A percentile compares a stretch with the other conserved stretches of the same genome.
Conservation (phyloP, 73 alveolate genomes). For the Paramecium sonneborni region DNA sequence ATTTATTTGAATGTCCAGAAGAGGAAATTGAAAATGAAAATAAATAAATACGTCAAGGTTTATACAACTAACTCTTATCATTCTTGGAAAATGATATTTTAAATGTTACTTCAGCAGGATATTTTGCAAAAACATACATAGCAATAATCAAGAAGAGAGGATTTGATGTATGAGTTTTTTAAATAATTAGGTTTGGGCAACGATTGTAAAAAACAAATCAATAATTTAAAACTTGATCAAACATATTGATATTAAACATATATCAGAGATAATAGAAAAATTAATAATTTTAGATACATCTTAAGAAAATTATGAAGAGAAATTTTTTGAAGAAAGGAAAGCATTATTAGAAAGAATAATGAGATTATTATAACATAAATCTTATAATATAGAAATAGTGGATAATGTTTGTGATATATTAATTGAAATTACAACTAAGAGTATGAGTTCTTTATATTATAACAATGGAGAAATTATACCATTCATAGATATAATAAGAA, state of each 20-base stretch:
- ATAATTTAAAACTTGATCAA: background rate
- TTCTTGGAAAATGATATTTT: conserved; percentile 17
- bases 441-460: conserved; percentile 22
- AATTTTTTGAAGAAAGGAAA: background rate
- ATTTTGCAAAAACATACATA: conserved; percentile 26
- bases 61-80: background rate
- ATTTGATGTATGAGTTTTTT: background rate
- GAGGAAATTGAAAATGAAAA: background rate
- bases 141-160: conserved; percentile 46
- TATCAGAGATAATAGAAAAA: conserved; percentile 32
- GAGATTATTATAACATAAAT: background rate
- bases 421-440: conserved; percentile 1
- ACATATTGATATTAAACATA: conserved; percentile 31
- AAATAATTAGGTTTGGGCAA: conserved; percentile 41
- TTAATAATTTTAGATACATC: conserved; percentile 7
- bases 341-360: background rate
- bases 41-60: background rate
- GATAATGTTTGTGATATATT: conserved; percentile 43
- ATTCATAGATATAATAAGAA: conserved; percentile 6
- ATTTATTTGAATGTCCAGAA: background rate
- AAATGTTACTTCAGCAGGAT: conserved; percentile 53
- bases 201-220: background rate
- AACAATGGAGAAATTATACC: conserved; percentile 32
- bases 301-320: background rate
- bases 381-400: background rate